Percentiles rank a stretch among this genome's conserved stretches.
These are phyloP conservation scores for Cicer pinnatifidum DNA, from an alignment of 306 rosid species.

Conservation along the genomic window DNA sequence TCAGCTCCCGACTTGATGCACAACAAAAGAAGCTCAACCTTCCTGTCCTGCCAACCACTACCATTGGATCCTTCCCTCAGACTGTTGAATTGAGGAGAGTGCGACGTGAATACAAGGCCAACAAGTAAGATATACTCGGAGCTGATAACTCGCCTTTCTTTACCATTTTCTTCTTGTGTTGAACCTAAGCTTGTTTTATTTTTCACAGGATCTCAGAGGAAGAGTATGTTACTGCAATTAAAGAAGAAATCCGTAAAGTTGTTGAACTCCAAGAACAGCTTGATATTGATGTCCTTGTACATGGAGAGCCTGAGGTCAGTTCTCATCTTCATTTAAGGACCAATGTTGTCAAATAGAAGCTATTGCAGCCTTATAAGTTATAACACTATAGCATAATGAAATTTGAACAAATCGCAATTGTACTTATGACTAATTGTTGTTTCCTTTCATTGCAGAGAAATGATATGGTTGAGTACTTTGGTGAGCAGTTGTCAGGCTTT, in stretches of 20 bases:
- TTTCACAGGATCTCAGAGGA: slow-evolving; percentile 76
- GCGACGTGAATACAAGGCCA: slow-evolving; percentile 88
- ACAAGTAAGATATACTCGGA: slow-evolving; percentile 58
- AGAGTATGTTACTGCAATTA: slow-evolving; percentile 71
- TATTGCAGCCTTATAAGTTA: no score
- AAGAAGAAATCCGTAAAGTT: slow-evolving; percentile 71
- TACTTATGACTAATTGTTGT: slow-evolving; percentile 37
- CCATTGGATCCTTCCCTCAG: slow-evolving; percentile 93
- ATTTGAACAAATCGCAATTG: background rate
- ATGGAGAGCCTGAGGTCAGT: slow-evolving; percentile 91
- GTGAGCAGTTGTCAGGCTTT: slow-evolving; percentile 87
- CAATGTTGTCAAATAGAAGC: no score
- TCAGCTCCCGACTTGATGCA: slow-evolving; percentile 76
- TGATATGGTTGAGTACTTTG: slow-evolving; percentile 92
- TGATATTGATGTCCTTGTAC: slow-evolving; percentile 86
- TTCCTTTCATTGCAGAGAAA: slow-evolving; percentile 67
- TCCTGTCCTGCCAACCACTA: slow-evolving; percentile 86
- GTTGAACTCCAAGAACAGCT: slow-evolving; percentile 85
- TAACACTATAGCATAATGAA: no score
- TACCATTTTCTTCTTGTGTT: slow-evolving; percentile 19
- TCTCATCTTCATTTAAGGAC: slow-evolving; percentile 37
- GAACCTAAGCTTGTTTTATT: slow-evolving; percentile 17
- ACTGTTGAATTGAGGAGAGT: slow-evolving; percentile 85
- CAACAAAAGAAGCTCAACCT: slow-evolving; percentile 93
- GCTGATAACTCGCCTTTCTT: slow-evolving; percentile 29